Evolutionary conservation across 257 asterid genomes (phyloP), one percentile per base, ranked within the genome.

Genomic region (Cynanchum wilfordii): DNA sequence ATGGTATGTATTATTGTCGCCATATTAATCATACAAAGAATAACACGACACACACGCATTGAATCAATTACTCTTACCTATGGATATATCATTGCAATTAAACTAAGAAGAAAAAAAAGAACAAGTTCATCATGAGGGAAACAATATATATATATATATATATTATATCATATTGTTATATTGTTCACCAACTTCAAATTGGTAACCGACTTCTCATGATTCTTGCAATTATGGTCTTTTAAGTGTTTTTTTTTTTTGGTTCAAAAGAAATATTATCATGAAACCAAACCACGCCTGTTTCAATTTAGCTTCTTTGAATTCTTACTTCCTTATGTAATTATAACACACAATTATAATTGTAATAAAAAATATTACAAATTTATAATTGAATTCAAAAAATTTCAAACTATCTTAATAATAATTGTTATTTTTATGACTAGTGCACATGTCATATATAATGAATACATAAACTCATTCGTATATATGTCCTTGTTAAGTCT

Each of bases 161-260:
- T 42, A 40, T 40, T 40, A 40, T 51, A 51, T 51, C 33, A 72
- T 33, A 33, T 5, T 33, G 4, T 33, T 33, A 33, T 33, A 33
- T 49, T 29, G 72, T 13, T 74, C 66, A 52, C 67, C 72, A 65
- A 74, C 72, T 51, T 52, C 77, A 74, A 73, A 49, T 73, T 73
- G 63, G 54, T 73, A 49, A 63, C 44, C 76, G 52, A 73, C 64
- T 33, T 62, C 70, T 49, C 70, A n/a, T 49, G 70, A 73, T 73
- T 62, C 64, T 49, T 73, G 70, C 63, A 33, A 64, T 33, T 62
- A 60, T 73, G 12, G 49, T 60, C 38, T 33, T 33, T 40, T 40
- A 27, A 57, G 15, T 68, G 51, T n/a, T 58, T 42, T 24, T 2
- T 71, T 51, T 7, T 50, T 50, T 16, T 15, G 3, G 10, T 7